Base-by-base conservation (phyloP, 129 eudicot species). In the Glebionis coronaria region DNA sequence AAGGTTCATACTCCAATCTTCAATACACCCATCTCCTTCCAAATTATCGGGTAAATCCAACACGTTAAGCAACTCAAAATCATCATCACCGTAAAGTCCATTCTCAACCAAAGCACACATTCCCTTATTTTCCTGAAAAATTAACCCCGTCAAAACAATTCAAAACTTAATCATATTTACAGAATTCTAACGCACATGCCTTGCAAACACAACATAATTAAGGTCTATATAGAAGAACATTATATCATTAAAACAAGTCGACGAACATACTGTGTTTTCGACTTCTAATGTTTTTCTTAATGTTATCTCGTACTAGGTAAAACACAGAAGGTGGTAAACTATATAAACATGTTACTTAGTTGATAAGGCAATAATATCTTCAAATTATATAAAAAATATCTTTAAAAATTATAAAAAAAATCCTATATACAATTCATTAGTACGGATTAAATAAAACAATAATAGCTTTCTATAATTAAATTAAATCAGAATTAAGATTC, bases 11-110 rank as follows among this genome's bases (percentile, higher is more conserved):
- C 80, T 87, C 90, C 83, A 87, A 63, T 78, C 90, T 9, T 72
- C 88, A 13, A 5, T 73, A 80, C 69, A 71, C 44, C 49, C 78
- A 62, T 80, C 94, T 29, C 63, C 83, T 60, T 87, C 95, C 69
- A 83, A 53, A 73, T 83, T 83, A 60, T 76, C 78, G 3, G 89
- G 84, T 47, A 76, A 81, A 71, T 87, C 87, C 63, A 79, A 58
- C 10, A 79, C 20, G 64, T 60, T 64, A 18, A 81, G 83, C n/a
- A 82, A 50, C 16, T 73, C 68, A 23, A 65, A 72, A 29, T 73
- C 80, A 23, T 71, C 80, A 9, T 76, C 73, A 20, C 31, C 82
- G 5, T 67, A 28, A 13, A 40, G 38, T 31, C 55, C 38, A 73
- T 68, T 42, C 5, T 73, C 82, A 67, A 11, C 40, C 14, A 19